Evolutionary conservation across 1,284 basidiomycete genomes (phyloP), one percentile per base, ranked within the genome.

Genomic region (Ceratobasidium sp.): DNA sequence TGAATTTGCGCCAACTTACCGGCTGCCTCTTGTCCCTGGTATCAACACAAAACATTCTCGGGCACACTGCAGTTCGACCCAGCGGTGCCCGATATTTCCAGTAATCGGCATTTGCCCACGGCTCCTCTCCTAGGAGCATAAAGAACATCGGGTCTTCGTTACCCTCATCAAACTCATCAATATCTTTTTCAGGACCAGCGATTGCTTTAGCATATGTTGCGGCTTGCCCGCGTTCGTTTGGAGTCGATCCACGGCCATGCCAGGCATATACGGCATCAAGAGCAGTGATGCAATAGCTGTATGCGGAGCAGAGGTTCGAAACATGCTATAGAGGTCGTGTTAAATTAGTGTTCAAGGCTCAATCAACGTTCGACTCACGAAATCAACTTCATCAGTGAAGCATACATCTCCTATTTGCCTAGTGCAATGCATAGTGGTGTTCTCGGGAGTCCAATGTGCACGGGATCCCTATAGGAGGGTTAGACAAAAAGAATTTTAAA

Each of bases 371-470:
- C 16, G 8, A 82, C 85, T 76, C 76, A 92, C 92, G 71, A 92
- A 79, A 75, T 93, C 89, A 55, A 88, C 83, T 78, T 93, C 90
- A 74, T 93, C 91, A 65, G 92, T 87, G 74, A 86, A 82, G 30
- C 89, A 80, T 18, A 85, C 79, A 5, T 84, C 86, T n/a, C 81
- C 77, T 8, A 79, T 76, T 1, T 82, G 84, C 71, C 90, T 85
- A 32, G 92, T 83, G 55, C 88, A 80, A 75, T 93, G 91, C 90
- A 93, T 92, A 1, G 90, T 83, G 3, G 90, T 92, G 76, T 93
- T 93, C 70, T 92, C 91, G 0, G 86, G 77, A 6, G 87, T 87
- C 92, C 92, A 93, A 76, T 89, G 90, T 2, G 83, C 82, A 45
- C 92, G 86, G 36, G 85, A 81, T 14, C 92, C 92, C 89, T 93